Percentiles rank a stretch among this genome's conserved stretches.
These are phyloP conservation scores for Apiospora kogelbergensis DNA, from an alignment of 2,329 filamentous ascomycete genomes.

Conservation along the genomic window DNA sequence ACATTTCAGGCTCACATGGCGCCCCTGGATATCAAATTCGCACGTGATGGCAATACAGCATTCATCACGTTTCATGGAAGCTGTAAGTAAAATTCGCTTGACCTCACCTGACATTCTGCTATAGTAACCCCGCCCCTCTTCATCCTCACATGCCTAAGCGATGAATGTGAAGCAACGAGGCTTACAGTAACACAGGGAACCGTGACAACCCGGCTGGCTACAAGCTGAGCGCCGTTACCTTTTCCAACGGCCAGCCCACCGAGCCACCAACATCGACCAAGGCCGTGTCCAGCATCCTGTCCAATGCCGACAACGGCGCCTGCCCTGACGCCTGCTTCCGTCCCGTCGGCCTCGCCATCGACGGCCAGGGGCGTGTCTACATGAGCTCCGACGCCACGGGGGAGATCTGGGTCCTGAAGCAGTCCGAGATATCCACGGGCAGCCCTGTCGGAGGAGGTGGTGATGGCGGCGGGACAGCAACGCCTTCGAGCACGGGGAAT, in stretches of 20 bases:
- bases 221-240: constrained; percentile 41
- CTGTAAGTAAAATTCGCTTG: constrained; percentile 45
- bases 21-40: constrained; percentile 71
- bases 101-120: background rate
- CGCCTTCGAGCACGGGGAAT: background rate
- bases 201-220: constrained; percentile 46
- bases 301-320: constrained; percentile 49
- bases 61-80: constrained; percentile 72
- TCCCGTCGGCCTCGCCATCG: constrained; percentile 55
- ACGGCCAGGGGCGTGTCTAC: constrained; percentile 14
- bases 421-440: constrained; percentile 10
- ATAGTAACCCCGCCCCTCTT: background rate
- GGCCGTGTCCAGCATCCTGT: constrained; percentile 51
- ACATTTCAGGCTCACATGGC: constrained; percentile 66
- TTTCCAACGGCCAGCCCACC: constrained; percentile 42
- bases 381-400: constrained; percentile 19
- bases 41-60: constrained; percentile 53
- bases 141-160: background rate
- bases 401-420: constrained; percentile 16
- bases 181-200: constrained; percentile 34
- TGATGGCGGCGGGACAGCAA: background rate
- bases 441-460: background rate
- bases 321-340: constrained; percentile 62
- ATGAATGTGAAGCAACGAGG: background rate
- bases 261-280: constrained; percentile 41